These are phyloP conservation scores for Monosporascus sp. DNA, from an alignment of 2,329 filamentous ascomycete genomes.

Conservation along the genomic window DNA sequence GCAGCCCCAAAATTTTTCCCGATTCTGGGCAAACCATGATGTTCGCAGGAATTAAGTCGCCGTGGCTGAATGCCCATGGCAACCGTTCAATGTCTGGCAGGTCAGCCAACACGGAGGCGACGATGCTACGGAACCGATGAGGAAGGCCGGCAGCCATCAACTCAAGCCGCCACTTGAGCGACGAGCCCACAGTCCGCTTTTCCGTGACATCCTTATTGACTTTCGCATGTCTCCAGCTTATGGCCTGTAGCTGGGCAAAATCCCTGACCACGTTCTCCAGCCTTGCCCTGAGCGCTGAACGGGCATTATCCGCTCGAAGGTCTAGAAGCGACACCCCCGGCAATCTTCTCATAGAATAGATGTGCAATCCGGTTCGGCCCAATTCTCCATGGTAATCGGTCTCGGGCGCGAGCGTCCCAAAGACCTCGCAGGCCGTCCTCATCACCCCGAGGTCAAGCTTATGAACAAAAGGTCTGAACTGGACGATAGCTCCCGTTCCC, in stretches of 20 bases:
- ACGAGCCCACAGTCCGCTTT: slow-evolving; percentile 34
- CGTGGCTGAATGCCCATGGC: slow-evolving; percentile 55
- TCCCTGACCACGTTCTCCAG: slow-evolving; percentile 32
- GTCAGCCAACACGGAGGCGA: slow-evolving; percentile 19
- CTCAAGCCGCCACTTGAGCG: slow-evolving; percentile 34
- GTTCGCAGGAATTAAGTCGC: slow-evolving; percentile 54
- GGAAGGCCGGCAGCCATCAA: slow-evolving; percentile 32
- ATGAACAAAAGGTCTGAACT: slow-evolving; percentile 43
- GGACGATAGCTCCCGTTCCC: slow-evolving; percentile 34
- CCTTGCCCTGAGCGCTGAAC: slow-evolving; percentile 4
- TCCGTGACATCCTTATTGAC: slow-evolving; percentile 6
- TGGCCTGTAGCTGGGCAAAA: slow-evolving; percentile 36
- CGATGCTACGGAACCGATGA: slow-evolving; percentile 24
- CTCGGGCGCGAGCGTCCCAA: slow-evolving; percentile 36
- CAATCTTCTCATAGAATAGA: slow-evolving; percentile 38
- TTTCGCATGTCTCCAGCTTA: slow-evolving; percentile 28
- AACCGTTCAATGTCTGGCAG: slow-evolving; percentile 34
- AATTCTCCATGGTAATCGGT: slow-evolving; percentile 34
- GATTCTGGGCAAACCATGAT: slow-evolving; percentile 44
- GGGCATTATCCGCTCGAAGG: slow-evolving; percentile 16
- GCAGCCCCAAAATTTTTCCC: slow-evolving; percentile 44
- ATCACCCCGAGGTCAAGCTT: slow-evolving; percentile 35
- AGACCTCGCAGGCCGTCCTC: slow-evolving; percentile 32
- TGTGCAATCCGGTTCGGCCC: slow-evolving; percentile 23
- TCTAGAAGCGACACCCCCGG: slow-evolving; percentile 35